Evolutionary conservation across 768 basidiomycete genomes (phyloP).

Genomic region (Atractiella rhizophila): DNA sequence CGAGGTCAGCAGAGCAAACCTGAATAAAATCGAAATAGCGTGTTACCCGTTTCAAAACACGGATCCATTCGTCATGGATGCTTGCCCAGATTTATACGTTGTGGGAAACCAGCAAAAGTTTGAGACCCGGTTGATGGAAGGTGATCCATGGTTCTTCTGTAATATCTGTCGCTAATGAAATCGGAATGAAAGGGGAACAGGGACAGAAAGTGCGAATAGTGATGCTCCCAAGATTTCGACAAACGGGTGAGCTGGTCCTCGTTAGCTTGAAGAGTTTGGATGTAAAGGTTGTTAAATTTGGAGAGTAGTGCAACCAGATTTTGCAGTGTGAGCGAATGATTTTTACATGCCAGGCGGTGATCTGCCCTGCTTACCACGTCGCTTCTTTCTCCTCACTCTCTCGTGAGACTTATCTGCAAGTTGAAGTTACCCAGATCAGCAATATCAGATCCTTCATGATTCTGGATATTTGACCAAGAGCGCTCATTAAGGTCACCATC

Average conservation of each 20-base stretch:
- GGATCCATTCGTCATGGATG: constrained; percentile 71
- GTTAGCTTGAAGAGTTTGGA: constrained; percentile 54
- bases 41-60: constrained; percentile 71
- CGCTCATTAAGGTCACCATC: too few relatives aligned
- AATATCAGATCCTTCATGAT: too few relatives aligned
- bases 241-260: constrained; percentile 51
- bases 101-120: constrained; percentile 77
- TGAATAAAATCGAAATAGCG: constrained; percentile 25
- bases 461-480: too few relatives aligned
- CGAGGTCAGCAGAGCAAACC: not conserved
- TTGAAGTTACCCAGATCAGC: too few relatives aligned
- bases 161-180: not conserved
- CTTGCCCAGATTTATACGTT: constrained; percentile 70
- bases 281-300: constrained; percentile 25
- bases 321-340: too few relatives aligned
- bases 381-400: too few relatives aligned
- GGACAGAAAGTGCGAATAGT: constrained; percentile 34
- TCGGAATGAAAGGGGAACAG: constrained; percentile 2
- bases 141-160: constrained; percentile 17
- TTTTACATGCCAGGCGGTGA: too few relatives aligned
- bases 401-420: too few relatives aligned
- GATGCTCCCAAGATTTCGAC: constrained; percentile 52
- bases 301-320: too few relatives aligned
- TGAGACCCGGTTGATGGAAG: constrained; percentile 39
- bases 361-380: too few relatives aligned